A percentile compares a stretch with the other conserved stretches of the same genome.
These are phyloP conservation scores for Pythium volutum DNA, from an alignment of 352 stramenopile genomes.

Conservation along the genomic window DNA sequence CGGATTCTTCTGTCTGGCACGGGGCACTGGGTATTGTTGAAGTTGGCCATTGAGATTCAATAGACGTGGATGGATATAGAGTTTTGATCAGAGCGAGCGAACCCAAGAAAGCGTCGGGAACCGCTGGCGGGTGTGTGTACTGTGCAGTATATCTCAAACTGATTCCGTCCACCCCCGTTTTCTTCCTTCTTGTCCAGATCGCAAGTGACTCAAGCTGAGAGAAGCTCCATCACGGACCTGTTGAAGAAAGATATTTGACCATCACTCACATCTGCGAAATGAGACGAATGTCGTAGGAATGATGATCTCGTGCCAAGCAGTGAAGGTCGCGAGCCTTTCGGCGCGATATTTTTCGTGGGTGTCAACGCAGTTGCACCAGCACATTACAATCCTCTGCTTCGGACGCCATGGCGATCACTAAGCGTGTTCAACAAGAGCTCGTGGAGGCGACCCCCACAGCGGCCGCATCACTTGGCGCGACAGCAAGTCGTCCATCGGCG, in stretches of 20 bases:
- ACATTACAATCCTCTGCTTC: neutral
- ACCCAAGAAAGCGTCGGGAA: too few species aligned
- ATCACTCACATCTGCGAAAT: slow-evolving; percentile 2
- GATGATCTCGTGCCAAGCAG: slow-evolving; percentile 3
- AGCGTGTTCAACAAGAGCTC: slow-evolving; percentile 27
- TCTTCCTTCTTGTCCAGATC: neutral
- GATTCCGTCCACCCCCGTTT: neutral
- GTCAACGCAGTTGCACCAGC: neutral
- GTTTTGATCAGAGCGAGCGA: too few species aligned
- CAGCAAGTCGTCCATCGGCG: neutral
- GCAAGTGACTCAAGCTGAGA: neutral
- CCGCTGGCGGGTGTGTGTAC: too few species aligned
- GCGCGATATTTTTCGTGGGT: neutral
- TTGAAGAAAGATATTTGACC: neutral
- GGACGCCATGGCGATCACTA: slow-evolving; percentile 25
- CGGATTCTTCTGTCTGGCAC: too few species aligned
- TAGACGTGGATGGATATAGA: too few species aligned
- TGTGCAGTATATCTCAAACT: too few species aligned
- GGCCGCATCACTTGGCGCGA: neutral
- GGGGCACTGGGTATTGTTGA: too few species aligned
- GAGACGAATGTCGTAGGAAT: neutral
- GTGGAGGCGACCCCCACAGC: slow-evolving; percentile 13
- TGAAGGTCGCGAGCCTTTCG: slow-evolving; percentile 6
- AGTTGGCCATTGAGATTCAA: too few species aligned
- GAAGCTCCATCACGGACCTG: neutral